Conservation (phyloP, 139 green algal species). For the Parachlorella kessleri region DNA sequence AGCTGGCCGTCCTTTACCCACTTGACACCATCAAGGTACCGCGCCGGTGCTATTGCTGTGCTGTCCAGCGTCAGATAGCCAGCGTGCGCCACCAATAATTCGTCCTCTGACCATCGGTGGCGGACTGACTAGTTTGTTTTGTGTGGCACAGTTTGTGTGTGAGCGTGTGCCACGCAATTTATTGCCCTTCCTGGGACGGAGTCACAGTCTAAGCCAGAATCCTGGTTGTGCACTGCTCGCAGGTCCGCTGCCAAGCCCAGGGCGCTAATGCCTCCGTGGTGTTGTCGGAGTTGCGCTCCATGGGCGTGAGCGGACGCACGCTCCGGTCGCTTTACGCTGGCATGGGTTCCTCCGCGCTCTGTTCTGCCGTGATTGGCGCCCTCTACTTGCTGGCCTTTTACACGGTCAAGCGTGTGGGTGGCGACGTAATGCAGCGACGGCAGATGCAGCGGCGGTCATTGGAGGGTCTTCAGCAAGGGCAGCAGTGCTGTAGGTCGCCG, state of each 20-base stretch:
- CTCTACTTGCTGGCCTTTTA: conserved; percentile 63
- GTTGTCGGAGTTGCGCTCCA: conserved; percentile 31
- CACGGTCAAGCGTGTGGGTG: conserved; percentile 15
- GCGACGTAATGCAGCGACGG: conserved; percentile 17
- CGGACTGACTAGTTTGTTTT: no score
- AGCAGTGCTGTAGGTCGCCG: no score
- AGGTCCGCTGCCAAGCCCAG: conserved; percentile 65
- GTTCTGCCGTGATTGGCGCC: conserved; percentile 55
- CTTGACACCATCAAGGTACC: conserved; percentile 77
- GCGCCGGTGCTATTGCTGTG: no score
- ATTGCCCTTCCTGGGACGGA: no score
- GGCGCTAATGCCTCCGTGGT: conserved; percentile 32
- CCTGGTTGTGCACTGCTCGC: no score
- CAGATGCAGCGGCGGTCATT: no score
- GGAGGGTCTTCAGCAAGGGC: no score
- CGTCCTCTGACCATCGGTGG: no score
- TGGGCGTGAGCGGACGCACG: neutral
- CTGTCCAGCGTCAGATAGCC: neutral
- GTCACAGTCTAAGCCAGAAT: no score
- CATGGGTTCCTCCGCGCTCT: conserved; percentile 46
- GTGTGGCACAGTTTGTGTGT: no score
- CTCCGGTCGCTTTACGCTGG: conserved; percentile 53
- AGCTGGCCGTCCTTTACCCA: conserved; percentile 64
- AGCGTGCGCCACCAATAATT: neutral
- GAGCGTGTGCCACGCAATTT: no score